Base-by-base conservation (phyloP, 176 grass and related monocot genomes). In the Pharus latifolius region DNA sequence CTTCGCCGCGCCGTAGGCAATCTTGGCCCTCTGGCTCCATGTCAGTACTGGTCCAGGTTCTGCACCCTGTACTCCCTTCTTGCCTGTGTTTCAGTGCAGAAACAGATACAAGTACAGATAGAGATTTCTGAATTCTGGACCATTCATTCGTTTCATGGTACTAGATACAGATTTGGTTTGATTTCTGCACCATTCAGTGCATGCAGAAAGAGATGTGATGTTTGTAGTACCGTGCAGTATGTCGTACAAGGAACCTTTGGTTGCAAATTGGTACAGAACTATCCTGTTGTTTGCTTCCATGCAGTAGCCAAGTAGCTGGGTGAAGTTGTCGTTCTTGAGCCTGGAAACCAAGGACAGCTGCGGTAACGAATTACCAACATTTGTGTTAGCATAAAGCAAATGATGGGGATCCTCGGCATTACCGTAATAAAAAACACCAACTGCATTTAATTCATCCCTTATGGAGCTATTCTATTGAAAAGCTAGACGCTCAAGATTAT, bases 191-290 rank as follows among this genome's bases (percentile, higher is more conserved):
- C n/a, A n/a, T n/a, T n/a, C n/a, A n/a, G n/a, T n/a, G 56, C 29
- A 12, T 15, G 16, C 15, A 42, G 23, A 32, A 60, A n/a, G n/a
- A n/a, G n/a, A n/a, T n/a, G n/a, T n/a, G n/a, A 10, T 17, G 17
- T n/a, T 31, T 1, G 38, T 27, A 14, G 15, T 87, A 88, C 91
- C 94, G 35, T 93, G 94, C 15, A 98, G 79, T 64, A 73, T 84
- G 65, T 93, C 94, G 60, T 98, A 88, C 64, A 98, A 86, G 49
- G 94, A 92, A 33, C 89, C 89, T 47, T 85, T 80, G 63, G 81
- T 78, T 27, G 94, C 89, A 78, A 90, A 90, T 67, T 98, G 78
- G 77, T 98, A 93, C 20, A 90, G 51, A 54, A 90, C 55, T 34
- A 98, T 91, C 32, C 83, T 81, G 74, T 98, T 93, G 75, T 90